A percentile compares a stretch with the other conserved stretches of the same genome.
Conservation (phyloP, 2,329 filamentous ascomycete species). For the Colletotrichum sp. region DNA sequence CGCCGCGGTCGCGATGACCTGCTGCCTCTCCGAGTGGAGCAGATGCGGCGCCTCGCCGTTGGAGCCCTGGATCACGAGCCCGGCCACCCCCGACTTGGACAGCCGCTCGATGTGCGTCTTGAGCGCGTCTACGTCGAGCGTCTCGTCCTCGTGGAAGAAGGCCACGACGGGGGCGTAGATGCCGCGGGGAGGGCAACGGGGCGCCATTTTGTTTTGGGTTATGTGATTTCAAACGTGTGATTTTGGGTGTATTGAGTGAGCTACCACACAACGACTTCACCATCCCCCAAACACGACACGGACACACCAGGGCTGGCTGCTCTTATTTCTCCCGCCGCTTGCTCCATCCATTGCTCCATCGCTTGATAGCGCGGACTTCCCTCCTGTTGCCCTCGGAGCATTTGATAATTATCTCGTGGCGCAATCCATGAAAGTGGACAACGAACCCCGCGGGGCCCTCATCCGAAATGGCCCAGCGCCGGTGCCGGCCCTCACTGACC, state of each 20-base stretch:
- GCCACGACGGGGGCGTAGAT: constrained; percentile 51
- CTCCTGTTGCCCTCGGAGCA: background rate
- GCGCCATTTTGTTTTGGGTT: background rate
- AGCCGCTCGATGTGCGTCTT: constrained; percentile 44
- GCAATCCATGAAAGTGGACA: background rate
- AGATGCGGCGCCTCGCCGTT: constrained; percentile 53
- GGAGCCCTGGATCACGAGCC: constrained; percentile 51
- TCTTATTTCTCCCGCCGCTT: background rate
- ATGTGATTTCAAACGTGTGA: background rate
- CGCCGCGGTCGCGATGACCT: constrained; percentile 60
- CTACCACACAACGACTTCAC: background rate
- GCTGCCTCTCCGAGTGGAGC: constrained; percentile 61
- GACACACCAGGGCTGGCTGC: background rate
- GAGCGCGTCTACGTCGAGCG: constrained; percentile 43
- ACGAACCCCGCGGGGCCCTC: constrained; percentile 4
- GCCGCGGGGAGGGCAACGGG: constrained; percentile 27
- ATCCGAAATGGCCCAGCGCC: background rate
- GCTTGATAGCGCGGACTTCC: background rate
- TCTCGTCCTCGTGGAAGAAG: constrained; percentile 43
- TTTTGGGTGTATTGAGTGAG: background rate
- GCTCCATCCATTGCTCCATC: background rate
- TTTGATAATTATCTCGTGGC: background rate
- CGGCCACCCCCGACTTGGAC: constrained; percentile 47
- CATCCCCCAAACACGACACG: background rate
- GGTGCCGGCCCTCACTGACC: constrained; percentile 9